Evolutionary conservation across 768 basidiomycete species (phyloP).

Genomic region (Pulveroboletus ravenelii): DNA sequence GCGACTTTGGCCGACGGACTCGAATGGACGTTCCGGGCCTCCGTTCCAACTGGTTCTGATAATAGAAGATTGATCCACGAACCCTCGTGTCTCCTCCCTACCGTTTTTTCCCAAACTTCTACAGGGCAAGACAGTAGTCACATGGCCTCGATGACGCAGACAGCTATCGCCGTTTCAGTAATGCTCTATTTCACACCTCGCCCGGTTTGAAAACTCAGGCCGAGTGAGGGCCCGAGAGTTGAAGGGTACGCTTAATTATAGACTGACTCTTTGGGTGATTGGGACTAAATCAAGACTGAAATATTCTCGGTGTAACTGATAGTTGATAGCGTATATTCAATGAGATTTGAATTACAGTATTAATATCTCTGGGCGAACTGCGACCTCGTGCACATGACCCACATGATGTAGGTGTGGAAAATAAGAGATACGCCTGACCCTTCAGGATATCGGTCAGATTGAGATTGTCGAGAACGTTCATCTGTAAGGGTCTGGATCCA

Average conservation of each 20-base stretch:
- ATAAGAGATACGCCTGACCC: no score
- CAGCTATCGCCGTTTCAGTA: not conserved
- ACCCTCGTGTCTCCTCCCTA: not conserved
- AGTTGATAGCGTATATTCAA: no score
- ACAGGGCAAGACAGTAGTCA: not conserved
- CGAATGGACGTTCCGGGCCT: not conserved
- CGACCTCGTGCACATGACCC: no score
- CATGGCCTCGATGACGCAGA: not conserved
- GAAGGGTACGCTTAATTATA: not conserved
- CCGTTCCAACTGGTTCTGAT: not conserved
- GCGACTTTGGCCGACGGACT: not conserved
- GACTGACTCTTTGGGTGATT: not conserved
- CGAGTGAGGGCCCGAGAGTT: no score
- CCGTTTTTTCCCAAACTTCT: not conserved
- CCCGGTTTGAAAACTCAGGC: not conserved
- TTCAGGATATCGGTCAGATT: no score
- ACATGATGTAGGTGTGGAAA: no score
- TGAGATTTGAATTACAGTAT: no score
- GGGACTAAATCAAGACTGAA: not conserved
- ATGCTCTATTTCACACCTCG: not conserved
- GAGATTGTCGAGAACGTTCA: no score
- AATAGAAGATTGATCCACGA: not conserved
- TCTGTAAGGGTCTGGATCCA: conserved; percentile 6
- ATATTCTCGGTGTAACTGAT: not conserved
- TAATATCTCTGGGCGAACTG: no score